Evolutionary conservation across 108 stramenopile genomes (phyloP).

Genomic region (Nitzschia sp.): DNA sequence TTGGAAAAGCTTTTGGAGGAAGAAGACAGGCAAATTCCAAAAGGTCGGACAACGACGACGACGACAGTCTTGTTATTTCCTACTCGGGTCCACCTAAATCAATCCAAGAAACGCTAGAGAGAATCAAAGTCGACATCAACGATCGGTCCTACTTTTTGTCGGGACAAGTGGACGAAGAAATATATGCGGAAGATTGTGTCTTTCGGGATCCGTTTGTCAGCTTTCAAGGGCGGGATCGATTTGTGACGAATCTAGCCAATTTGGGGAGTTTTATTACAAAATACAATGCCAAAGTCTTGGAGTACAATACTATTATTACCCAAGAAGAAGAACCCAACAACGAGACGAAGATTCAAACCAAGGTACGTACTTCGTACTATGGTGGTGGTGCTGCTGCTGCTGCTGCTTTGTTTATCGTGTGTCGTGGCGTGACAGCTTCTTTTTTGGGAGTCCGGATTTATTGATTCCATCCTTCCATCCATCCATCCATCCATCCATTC

Average conservation of each 20-base stretch:
- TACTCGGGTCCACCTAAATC: slow-evolving; percentile 44
- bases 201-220: slow-evolving; percentile 92
- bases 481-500: too few species aligned
- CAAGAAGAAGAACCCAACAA: slow-evolving; percentile 1
- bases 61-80: neutral
- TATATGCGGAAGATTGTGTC: slow-evolving; percentile 80
- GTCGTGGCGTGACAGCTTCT: too few species aligned
- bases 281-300: slow-evolving; percentile 65
- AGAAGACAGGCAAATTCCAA: neutral
- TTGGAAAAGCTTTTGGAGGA: slow-evolving; percentile 71
- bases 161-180: slow-evolving; percentile 76
- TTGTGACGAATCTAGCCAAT: slow-evolving; percentile 86
- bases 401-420: too few species aligned
- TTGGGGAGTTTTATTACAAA: slow-evolving; percentile 87
- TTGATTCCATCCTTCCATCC: too few species aligned
- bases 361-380: too few species aligned
- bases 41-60: neutral
- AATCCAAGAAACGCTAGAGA: slow-evolving; percentile 63
- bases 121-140: slow-evolving; percentile 82
- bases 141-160: slow-evolving; percentile 86
- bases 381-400: too few species aligned
- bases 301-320: slow-evolving; percentile 50
- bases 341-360: slow-evolving; percentile 9
- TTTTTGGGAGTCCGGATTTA: too few species aligned
- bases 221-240: slow-evolving; percentile 82